A percentile compares a stretch with the other conserved stretches of the same genome.
These are phyloP conservation scores for Cryphonectria radicalis DNA, from an alignment of 2,329 filamentous ascomycete species.

Conservation along the genomic window DNA sequence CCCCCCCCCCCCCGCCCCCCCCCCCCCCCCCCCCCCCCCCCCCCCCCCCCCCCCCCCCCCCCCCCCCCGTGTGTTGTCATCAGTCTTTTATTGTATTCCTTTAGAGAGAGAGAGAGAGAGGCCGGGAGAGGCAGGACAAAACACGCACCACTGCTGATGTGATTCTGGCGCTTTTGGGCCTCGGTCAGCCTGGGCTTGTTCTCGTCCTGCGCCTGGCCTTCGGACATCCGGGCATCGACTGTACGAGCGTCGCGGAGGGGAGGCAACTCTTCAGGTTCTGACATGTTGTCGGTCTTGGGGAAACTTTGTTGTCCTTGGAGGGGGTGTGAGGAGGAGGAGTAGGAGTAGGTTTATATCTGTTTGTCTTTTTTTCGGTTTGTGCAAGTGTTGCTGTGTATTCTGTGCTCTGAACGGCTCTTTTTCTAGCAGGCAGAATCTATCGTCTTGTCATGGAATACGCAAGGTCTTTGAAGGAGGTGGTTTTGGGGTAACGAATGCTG, in stretches of 20 bases:
- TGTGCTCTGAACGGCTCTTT: background rate
- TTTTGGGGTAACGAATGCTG: no score
- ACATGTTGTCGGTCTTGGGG: background rate
- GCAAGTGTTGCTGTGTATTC: background rate
- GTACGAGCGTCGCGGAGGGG: background rate
- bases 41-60: no score
- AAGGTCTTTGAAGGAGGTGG: no score
- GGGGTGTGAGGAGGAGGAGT: background rate
- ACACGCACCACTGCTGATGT: slow-evolving; percentile 41
- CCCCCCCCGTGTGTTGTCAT: no score
- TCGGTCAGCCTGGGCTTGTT: slow-evolving; percentile 42
- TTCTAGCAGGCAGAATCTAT: background rate
- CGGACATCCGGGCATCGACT: background rate
- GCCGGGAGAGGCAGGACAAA: background rate
- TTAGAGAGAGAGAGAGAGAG: background rate
- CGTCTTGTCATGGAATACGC: background rate
- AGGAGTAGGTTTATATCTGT: background rate
- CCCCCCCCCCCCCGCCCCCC: no score
- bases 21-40: no score
- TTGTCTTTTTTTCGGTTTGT: background rate
- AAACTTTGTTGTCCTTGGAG: no score
- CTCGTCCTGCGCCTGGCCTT: slow-evolving; percentile 24
- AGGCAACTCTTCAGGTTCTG: background rate
- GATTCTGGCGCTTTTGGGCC: slow-evolving; percentile 46
- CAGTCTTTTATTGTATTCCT: background rate